Evolutionary conservation across 2,329 filamentous ascomycete species (phyloP).

Genomic region (Trichophyton rubrum): DNA sequence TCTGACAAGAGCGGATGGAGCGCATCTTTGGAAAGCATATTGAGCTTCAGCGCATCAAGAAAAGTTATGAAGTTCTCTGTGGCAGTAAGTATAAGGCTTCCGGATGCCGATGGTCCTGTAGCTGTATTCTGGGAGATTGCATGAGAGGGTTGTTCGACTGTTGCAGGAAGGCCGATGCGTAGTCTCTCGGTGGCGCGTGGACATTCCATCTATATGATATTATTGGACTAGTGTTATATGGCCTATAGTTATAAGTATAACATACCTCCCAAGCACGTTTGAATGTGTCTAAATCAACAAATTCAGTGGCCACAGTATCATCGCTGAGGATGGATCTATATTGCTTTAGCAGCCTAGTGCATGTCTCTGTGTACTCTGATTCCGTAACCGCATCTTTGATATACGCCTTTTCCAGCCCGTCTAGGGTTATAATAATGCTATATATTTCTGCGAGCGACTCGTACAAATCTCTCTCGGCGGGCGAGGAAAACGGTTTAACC

Average conservation of each 20-base stretch:
- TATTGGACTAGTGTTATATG: neutral
- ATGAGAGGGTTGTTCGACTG: constrained; percentile 49
- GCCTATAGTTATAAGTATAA: constrained; percentile 15
- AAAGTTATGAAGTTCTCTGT: constrained; percentile 99
- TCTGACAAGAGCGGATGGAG: constrained; percentile 91
- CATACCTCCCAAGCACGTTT: constrained; percentile 82
- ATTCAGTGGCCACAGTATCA: constrained; percentile 78
- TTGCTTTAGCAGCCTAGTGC: constrained; percentile 83
- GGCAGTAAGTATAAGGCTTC: constrained; percentile 66
- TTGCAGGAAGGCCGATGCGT: constrained; percentile 83
- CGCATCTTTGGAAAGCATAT: constrained; percentile 86
- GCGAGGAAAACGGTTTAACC: constrained; percentile 78
- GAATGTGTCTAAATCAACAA: constrained; percentile 79
- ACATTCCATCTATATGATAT: constrained; percentile 61
- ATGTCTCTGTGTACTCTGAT: constrained; percentile 89
- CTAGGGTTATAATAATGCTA: constrained; percentile 89
- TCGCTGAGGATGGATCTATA: constrained; percentile 91
- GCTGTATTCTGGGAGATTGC: constrained; percentile 28
- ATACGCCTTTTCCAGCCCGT: constrained; percentile 92
- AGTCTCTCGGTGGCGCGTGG: constrained; percentile 87
- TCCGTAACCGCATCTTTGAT: constrained; percentile 90
- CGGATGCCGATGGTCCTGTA: constrained; percentile 32
- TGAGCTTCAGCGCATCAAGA: constrained; percentile 83
- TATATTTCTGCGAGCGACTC: constrained; percentile 96
- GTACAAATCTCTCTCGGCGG: constrained; percentile 81